Evolutionary conservation across 768 basidiomycete species (phyloP).

Genomic region (Infundibulicybe gibba): DNA sequence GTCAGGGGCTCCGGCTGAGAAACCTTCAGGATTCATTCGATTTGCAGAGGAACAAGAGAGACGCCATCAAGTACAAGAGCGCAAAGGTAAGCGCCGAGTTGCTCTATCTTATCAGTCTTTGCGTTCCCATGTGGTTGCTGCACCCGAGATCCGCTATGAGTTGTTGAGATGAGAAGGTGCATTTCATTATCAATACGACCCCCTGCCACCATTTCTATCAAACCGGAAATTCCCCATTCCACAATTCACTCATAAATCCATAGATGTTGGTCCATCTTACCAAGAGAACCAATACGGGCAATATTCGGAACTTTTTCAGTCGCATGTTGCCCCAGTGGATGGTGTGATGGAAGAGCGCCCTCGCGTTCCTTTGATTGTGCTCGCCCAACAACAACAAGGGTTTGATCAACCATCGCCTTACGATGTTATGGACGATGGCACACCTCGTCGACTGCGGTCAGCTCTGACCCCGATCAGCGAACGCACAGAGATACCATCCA

Average conservation of each 20-base stretch:
- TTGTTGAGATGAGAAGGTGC: constrained; percentile 57
- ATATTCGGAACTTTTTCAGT: constrained; percentile 14
- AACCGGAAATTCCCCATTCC: constrained; percentile 4
- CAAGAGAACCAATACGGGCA: constrained; percentile 11
- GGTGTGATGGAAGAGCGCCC: constrained; percentile 31
- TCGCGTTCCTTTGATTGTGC: constrained; percentile 56
- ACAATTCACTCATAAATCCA: constrained; percentile 4
- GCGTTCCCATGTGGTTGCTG: constrained; percentile 18
- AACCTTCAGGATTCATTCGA: constrained; percentile 9
- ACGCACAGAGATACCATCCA: constrained; percentile 41
- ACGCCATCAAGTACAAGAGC: constrained; percentile 59
- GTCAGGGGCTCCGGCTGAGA: constrained; percentile 16
- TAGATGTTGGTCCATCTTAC: constrained; percentile 10
- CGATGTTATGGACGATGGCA: constrained; percentile 27
- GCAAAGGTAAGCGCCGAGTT: constrained; percentile 73
- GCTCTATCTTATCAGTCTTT: constrained; percentile 4
- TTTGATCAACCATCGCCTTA: constrained; percentile 19
- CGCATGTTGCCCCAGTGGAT: constrained; percentile 13
- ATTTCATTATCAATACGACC: constrained; percentile 32
- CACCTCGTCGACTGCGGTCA: constrained; percentile 22
- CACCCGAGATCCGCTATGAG: constrained; percentile 14
- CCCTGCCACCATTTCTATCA: constrained; percentile 5
- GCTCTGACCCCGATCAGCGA: constrained; percentile 67
- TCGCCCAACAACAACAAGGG: constrained; percentile 49
- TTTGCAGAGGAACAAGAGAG: constrained; percentile 65